Base-by-base conservation (phyloP, 2,329 filamentous ascomycete genomes). In the Sporothrix schenckii region DNA sequence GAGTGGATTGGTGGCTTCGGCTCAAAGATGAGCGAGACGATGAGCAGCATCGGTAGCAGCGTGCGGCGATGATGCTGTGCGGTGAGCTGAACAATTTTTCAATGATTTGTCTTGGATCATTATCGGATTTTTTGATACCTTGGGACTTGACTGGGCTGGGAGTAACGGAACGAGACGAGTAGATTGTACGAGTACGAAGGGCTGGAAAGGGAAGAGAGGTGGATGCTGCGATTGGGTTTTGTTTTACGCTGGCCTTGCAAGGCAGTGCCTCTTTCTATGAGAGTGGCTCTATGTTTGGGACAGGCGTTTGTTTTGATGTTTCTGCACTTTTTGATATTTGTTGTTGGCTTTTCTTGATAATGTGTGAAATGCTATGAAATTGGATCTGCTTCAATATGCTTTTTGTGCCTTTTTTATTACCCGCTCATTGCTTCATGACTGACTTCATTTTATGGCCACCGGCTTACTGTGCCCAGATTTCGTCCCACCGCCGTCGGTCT, bases 401-500 rank as follows among this genome's bases (percentile, higher is more conserved):
- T 27, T 47, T 63, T 24, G 13, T 21, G 4, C 10, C 27, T 5
- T 44, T 50, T 44, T 5, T 1, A 44, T 14, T 16, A 19, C n/a
- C 19, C 9, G 56, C 27, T 65, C 47, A 9, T n/a, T 50, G 19
- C 3, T 9, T 50, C 41, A 16, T 44, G 4, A 44, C 6, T 49
- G 6, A 9, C 39, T 39, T 24, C n/a, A 61, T 2, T 21, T 60
- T 6, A 4, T 54, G 14, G 10, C 19, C 34, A 21, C 56, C 10
- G 7, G 27, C 11, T 30, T 60, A 41, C 41, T 56, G 66, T 1
- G 83, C 85, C 90, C 90, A 92, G 58, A 93, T 87, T 74, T 88
- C 83, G 27, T 82, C 81, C 91, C 91, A 93, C 66, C 86, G 80
- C 74, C 80, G 80, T 71, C 83, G 81, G 72, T 88, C 84, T 44